These are phyloP conservation scores for Candida caryicola DNA, from an alignment of 805 yeast species.

Conservation along the genomic window DNA sequence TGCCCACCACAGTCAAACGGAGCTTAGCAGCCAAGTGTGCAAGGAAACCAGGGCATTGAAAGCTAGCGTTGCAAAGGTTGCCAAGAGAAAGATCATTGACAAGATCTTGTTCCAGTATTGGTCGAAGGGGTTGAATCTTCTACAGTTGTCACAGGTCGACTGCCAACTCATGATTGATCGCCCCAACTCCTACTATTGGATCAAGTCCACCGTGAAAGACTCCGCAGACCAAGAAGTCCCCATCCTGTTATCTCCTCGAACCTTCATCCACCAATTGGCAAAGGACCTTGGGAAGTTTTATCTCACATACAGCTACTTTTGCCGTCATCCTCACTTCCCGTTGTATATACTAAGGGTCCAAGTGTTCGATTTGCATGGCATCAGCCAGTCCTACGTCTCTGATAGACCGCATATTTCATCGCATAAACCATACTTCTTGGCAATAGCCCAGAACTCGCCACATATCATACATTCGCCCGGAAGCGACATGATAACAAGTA, in stretches of 20 bases:
- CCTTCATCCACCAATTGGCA: constrained; percentile 48
- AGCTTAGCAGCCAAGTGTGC: constrained; percentile 19
- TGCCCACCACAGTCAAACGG: constrained; percentile 16
- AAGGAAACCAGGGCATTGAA: constrained; percentile 14
- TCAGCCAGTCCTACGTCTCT: constrained; percentile 11
- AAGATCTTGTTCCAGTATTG: constrained; percentile 49
- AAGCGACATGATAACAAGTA: constrained; percentile 41
- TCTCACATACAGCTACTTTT: constrained; percentile 62
- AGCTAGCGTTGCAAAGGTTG: constrained; percentile 12
- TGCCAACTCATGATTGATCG: constrained; percentile 61
- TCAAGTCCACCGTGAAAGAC: constrained; percentile 45
- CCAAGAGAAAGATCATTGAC: constrained; percentile 40
- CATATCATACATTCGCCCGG: constrained; percentile 57
- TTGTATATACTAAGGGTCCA: constrained; percentile 63
- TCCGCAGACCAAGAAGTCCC: constrained; percentile 26
- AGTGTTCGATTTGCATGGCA: constrained; percentile 50
- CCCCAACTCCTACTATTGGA: constrained; percentile 48
- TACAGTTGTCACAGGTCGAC: constrained; percentile 71
- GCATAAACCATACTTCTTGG: constrained; percentile 61
- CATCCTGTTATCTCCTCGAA: constrained; percentile 47
- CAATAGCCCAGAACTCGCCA: constrained; percentile 66
- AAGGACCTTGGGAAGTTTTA: constrained; percentile 49
- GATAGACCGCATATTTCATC: constrained; percentile 46
- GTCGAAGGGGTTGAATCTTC: constrained; percentile 54
- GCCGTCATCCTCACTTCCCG: constrained; percentile 63